A percentile compares a stretch with the other conserved stretches of the same genome.
Evolutionary conservation across 495 filamentous ascomycete species (phyloP).

Genomic region (Letharia lupina): DNA sequence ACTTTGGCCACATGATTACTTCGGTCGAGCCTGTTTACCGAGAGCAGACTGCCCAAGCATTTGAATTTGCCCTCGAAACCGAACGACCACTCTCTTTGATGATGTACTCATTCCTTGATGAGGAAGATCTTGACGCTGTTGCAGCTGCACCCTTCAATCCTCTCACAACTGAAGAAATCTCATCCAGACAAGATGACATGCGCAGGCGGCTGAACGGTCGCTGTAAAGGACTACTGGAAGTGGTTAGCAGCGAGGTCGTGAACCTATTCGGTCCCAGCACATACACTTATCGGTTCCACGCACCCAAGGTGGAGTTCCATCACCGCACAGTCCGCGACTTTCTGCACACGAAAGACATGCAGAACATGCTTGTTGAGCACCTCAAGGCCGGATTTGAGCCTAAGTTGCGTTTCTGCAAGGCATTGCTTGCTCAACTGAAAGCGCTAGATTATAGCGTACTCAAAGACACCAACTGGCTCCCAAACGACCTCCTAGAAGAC

Average conservation of each 20-base stretch:
- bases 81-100: constrained; percentile 2
- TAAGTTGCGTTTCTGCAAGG: neutral
- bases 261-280: too few relatives aligned
- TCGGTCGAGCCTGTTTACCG: constrained; percentile 18
- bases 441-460: neutral
- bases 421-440: constrained; percentile 3
- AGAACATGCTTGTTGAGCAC: constrained; percentile 1
- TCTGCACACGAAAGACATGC: constrained; percentile 13
- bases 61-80: constrained; percentile 7
- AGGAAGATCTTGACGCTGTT: constrained; percentile 6
- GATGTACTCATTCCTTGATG: constrained; percentile 11
- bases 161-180: neutral
- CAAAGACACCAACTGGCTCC: neutral
- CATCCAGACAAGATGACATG: constrained; percentile 6
- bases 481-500: neutral
- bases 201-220: constrained; percentile 5
- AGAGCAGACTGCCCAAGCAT: constrained; percentile 12
- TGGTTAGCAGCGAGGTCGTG: neutral
- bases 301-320: constrained; percentile 21
- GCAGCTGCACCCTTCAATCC: neutral
- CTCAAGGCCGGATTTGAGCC: neutral
- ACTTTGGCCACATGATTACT: constrained; percentile 19
- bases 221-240: constrained; percentile 8
- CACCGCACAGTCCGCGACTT: constrained; percentile 29
- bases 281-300: neutral